Conservation (phyloP, 306 rosid genomes). For the Pterocarpus santalinus region DNA sequence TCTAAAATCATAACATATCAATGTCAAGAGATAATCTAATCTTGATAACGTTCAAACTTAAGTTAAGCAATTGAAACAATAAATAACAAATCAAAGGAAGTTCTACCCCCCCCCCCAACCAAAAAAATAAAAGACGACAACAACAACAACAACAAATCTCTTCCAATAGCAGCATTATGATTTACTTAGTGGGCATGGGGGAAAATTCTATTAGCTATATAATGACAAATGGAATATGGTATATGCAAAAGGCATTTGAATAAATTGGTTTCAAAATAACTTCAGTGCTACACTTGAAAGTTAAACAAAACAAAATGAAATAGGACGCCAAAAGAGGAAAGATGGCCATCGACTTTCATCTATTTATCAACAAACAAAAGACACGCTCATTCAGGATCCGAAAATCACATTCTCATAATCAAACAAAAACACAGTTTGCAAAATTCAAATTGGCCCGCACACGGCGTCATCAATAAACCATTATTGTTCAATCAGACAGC, state of each 20-base stretch:
- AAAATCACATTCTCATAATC: slow-evolving; percentile 19
- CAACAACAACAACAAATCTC: neutral
- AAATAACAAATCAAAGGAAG: slow-evolving; percentile 24
- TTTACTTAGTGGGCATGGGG: slow-evolving; percentile 12
- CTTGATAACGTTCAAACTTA: slow-evolving; percentile 21
- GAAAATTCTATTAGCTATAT: slow-evolving; percentile 13
- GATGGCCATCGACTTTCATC: slow-evolving; percentile 16
- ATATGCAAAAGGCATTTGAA: slow-evolving; percentile 17
- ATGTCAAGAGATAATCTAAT: slow-evolving; percentile 34
- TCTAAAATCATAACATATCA: slow-evolving; percentile 58
- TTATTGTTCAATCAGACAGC: slow-evolving; percentile 29
- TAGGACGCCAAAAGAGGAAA: neutral
- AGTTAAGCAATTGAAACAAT: slow-evolving; percentile 43
- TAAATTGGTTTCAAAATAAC: slow-evolving; percentile 13
- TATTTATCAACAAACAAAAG: neutral
- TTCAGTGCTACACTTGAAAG: slow-evolving; percentile 17
- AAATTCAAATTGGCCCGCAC: slow-evolving; percentile 40
- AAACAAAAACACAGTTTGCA: slow-evolving; percentile 44
- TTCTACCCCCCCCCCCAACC: neutral
- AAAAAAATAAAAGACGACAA: too few species aligned
- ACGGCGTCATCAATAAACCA: slow-evolving; percentile 12
- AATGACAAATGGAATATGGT: neutral
- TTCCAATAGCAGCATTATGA: slow-evolving; percentile 15
- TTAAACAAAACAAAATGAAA: neutral
- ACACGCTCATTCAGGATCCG: slow-evolving; percentile 28